Evolutionary conservation across 495 filamentous ascomycete genomes (phyloP).

Genomic region (Oidiodendron maius): DNA sequence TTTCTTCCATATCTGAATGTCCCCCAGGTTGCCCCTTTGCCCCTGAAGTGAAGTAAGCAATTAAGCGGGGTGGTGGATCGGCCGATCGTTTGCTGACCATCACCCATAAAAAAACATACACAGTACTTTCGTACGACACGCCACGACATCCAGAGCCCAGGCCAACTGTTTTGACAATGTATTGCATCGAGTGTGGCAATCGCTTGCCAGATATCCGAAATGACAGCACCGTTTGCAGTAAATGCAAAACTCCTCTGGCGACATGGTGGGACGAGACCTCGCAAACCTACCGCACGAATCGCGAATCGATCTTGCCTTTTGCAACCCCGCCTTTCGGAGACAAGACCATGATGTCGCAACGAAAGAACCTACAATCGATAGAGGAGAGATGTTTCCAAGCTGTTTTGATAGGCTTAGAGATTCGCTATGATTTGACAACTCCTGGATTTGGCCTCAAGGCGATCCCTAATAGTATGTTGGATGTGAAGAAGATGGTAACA

Average conservation of each 20-base stretch:
- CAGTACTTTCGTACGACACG: too few species aligned
- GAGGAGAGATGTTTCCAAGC: constrained; percentile 51
- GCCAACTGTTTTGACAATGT: constrained; percentile 11
- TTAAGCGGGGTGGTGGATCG: too few species aligned
- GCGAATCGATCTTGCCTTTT: constrained; percentile 14
- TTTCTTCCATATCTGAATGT: too few species aligned
- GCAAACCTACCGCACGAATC: constrained; percentile 21
- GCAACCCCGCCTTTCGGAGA: not conserved
- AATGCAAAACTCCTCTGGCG: constrained; percentile 20
- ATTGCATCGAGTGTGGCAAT: constrained; percentile 21
- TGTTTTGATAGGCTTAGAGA: constrained; percentile 46
- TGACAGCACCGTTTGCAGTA: constrained; percentile 19
- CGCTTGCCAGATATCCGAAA: constrained; percentile 14
- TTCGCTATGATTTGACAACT: constrained; percentile 34
- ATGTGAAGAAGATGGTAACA: constrained; percentile 41
- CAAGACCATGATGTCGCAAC: constrained; percentile 8
- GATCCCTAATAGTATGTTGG: constrained; percentile 40
- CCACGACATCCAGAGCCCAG: too few species aligned
- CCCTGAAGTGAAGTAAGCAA: too few species aligned
- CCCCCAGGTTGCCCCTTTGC: too few species aligned
- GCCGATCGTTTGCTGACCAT: too few species aligned
- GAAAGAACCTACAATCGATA: constrained; percentile 24
- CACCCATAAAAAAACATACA: too few species aligned
- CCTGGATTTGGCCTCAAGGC: constrained; percentile 32
- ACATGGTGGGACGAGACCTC: constrained; percentile 25